Evolutionary conservation across 73 alveolate species (phyloP), one percentile per base, ranked within the genome.

Genomic region (Paramecium tetraurelia): DNA sequence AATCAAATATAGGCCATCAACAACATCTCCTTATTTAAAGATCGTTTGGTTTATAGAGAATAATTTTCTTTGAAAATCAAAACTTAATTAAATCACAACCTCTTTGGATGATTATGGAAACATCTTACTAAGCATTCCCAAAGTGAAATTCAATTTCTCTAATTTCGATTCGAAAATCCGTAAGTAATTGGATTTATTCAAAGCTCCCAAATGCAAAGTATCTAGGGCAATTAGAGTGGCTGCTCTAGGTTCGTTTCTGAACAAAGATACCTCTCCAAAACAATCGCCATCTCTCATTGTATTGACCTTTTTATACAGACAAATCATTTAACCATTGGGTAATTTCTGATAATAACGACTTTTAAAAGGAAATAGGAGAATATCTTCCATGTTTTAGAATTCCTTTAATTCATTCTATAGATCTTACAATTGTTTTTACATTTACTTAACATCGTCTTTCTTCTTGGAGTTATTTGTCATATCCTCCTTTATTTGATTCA

Each of bases 191-290:
- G 48, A 14, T 50, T 80, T 80, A 5, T 48, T 80, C 33, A 80
- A 41, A 14, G 70, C 70, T 2, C 46, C 76, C 29, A 80, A 33
- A 80, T 80, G 90, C 14, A 80, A 41, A 12, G 18, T 80, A 80
- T 80, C 80, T 11, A 76, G 77, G 5, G 97, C 97, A 5, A 95
- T 75, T 4, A 95, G 46, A 38, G 90, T 94, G 8, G 97, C 98
- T n/a, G 98, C 98, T 58, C 96, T 57, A 12, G 95, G 96, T 68
- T 92, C 97, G 31, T 88, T 94, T 59, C 92, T 85, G 18, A 94
- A 85, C 11, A 95, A 68, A 9, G 98, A 93, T 4, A 95, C 92
- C 58, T 95, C 98, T 44, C 98, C 98, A 92, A 95, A 95, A 75
- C 95, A 95, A 40, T 94, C 98, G 36, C 98, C 98, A 31, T 80